Evolutionary conservation across 2,329 filamentous ascomycete species (phyloP), one percentile per base, ranked within the genome.

Genomic region (Rhinocladiella similis): DNA sequence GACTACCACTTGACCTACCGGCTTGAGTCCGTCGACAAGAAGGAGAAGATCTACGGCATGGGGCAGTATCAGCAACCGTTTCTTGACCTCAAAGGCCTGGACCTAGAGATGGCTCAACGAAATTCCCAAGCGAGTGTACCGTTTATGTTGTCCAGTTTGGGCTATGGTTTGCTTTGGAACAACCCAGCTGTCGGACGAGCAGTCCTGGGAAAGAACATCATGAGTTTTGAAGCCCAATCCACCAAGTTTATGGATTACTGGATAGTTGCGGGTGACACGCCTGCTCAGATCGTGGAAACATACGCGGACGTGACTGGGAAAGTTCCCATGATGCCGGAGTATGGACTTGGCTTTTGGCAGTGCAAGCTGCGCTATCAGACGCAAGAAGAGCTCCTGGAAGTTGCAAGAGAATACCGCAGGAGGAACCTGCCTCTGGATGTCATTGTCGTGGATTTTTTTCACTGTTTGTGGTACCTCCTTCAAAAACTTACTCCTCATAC

Each of bases 371-470:
- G 84, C 1, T 88, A 88, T 62, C 81, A 83, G 68, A 87, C 81
- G 0, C 85, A 88, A 63, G 83, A 86, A 16, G 83, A 88, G 65
- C 66, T 87, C 0, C 73, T 88, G 0, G 68, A 73, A 5, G 78
- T 88, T 1, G 85, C 84, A 1, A 69, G 84, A 4, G 83, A 87
- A 64, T 83, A 87, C 60, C 78, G 77, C 50, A 70, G 72, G 29
- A 72, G 83, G 1, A 66, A 80, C 0, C 67, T 88, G 14, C 84
- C 84, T 0, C 73, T 88, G 16, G 83, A 87, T 65, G 66, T 88
- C 2, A 86, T 88, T n/a, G 85, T 88, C 0, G 73, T 84, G 36
- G 85, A 88, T 63, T 88, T 83, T 67, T 88, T 88, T 67, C 85
- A 88, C 65, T 88, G 57, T 60, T 51, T 5, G 53, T 35, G 29